Conservation (phyloP, 2,329 filamentous ascomycete species). For the Xylaria multiplex region DNA sequence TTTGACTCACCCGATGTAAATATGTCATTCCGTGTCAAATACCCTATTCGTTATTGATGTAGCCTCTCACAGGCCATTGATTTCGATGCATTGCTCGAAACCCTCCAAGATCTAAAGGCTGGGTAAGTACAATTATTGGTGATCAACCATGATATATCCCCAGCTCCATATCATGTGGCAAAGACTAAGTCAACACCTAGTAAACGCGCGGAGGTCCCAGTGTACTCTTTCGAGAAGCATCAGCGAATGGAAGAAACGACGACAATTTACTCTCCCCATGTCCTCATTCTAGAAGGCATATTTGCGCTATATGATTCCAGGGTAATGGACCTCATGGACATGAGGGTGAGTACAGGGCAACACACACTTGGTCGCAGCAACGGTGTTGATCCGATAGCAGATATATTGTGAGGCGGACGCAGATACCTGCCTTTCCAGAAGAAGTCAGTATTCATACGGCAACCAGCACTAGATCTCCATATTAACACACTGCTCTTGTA, state of each 20-base stretch:
- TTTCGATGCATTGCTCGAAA: slow-evolving; percentile 86
- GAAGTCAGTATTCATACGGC: slow-evolving; percentile 68
- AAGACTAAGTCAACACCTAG: slow-evolving; percentile 55
- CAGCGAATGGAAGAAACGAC: slow-evolving; percentile 81
- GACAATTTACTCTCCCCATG: slow-evolving; percentile 94
- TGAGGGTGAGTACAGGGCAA: slow-evolving; percentile 69
- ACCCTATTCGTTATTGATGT: slow-evolving; percentile 40
- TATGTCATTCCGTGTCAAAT: slow-evolving; percentile 13
- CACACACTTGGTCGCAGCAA: slow-evolving; percentile 2
- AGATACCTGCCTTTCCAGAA: slow-evolving; percentile 89
- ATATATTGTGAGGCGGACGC: slow-evolving; percentile 97
- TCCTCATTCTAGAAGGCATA: slow-evolving; percentile 94
- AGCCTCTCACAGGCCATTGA: slow-evolving; percentile 74
- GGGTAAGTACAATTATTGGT: slow-evolving; percentile 67
- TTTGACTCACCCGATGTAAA: slow-evolving; percentile 86
- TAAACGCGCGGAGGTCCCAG: slow-evolving; percentile 87
- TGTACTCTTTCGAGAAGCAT: slow-evolving; percentile 96
- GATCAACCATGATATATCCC: slow-evolving; percentile 2
- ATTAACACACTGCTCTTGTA: slow-evolving; percentile 49
- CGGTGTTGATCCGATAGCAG: slow-evolving; percentile 52
- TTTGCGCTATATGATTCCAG: slow-evolving; percentile 91
- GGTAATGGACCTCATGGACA: slow-evolving; percentile 86
- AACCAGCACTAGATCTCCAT: not conserved
- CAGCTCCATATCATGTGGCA: slow-evolving; percentile 5
- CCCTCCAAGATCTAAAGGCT: slow-evolving; percentile 84